Percentiles rank a stretch among this genome's conserved stretches.
Conservation (phyloP, 306 rosid genomes). For the Prunus fruticosa region DNA sequence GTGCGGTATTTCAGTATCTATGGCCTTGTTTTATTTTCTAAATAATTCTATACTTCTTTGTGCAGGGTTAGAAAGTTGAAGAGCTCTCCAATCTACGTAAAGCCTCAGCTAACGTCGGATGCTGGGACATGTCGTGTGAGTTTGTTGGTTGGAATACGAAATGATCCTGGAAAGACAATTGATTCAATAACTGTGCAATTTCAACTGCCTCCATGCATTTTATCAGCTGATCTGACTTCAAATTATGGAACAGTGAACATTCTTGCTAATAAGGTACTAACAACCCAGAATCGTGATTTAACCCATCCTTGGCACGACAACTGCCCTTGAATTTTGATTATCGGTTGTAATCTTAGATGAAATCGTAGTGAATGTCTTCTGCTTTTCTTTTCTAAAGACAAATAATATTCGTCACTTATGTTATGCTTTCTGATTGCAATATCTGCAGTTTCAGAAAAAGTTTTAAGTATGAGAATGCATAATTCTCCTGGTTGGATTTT, state of each 20-base stretch:
- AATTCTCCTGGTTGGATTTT: conserved; percentile 4
- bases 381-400: too few species aligned
- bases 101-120: conserved; percentile 84
- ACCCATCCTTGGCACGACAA: neutral
- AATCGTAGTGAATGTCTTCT: neutral
- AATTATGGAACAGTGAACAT: conserved; percentile 84
- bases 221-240: conserved; percentile 75
- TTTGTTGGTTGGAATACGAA: conserved; percentile 78
- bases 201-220: conserved; percentile 72
- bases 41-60: conserved; percentile 9
- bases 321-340: neutral
- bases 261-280: conserved; percentile 68
- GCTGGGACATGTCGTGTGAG: conserved; percentile 71
- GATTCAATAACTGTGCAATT: conserved; percentile 69
- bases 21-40: conserved; percentile 9
- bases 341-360: neutral
- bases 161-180: conserved; percentile 84
- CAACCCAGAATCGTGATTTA: neutral
- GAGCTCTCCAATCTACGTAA: conserved; percentile 83
- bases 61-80: conserved; percentile 86
- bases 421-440: neutral
- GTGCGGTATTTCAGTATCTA: neutral
- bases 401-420: neutral
- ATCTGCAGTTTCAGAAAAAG: neutral
- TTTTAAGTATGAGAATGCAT: neutral